Conservation (phyloP, 345 rosid species). For the Populus deltoides region DNA sequence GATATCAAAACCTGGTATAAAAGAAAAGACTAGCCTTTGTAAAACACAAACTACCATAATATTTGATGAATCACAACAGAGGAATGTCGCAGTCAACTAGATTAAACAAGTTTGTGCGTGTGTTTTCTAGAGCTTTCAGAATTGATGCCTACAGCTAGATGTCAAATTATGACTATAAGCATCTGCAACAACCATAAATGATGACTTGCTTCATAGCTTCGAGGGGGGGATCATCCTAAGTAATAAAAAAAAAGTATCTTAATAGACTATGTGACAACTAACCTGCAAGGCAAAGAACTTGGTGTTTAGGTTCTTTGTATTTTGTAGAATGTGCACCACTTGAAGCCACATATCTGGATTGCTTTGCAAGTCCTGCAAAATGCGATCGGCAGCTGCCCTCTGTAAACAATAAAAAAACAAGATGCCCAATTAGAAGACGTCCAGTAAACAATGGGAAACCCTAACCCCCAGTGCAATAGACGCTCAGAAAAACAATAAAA, state of each 20-base stretch:
- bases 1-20: background rate
- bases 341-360: constrained; percentile 99
- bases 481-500: background rate
- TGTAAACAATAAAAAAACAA: constrained; percentile 24
- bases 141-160: background rate
- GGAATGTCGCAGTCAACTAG: background rate
- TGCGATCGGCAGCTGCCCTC: constrained; percentile 96
- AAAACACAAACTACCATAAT: background rate
- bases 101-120: background rate
- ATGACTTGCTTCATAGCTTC: background rate
- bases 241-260: background rate
- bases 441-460: background rate
- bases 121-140: background rate
- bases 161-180: background rate
- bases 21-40: background rate
- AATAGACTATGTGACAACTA: constrained; percentile 1
- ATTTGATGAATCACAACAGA: background rate
- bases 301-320: constrained; percentile 78
- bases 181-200: background rate
- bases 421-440: background rate
- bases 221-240: background rate
- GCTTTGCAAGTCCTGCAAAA: constrained; percentile 91
- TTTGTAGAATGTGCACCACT: constrained; percentile 86
- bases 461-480: background rate
- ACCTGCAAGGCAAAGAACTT: constrained; percentile 99